phyloP scores from a whole-genome alignment of 2,329 filamentous ascomycete genomes.

The Diaporthe sp. region DNA sequence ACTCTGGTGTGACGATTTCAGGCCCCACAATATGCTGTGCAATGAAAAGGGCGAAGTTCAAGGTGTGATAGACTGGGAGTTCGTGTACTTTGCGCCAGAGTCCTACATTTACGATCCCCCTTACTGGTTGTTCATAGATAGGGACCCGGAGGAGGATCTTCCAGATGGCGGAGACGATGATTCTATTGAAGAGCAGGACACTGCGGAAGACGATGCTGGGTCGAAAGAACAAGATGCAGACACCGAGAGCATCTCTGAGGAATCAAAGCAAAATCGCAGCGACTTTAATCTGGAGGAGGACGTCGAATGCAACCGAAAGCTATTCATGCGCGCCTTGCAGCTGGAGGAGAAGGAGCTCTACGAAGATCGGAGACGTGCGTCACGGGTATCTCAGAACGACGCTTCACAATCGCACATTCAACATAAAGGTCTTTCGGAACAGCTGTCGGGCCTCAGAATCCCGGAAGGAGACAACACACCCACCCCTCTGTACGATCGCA shows the following conservation, averaged over 20 bases:
- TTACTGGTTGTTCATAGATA: neutral
- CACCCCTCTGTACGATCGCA: neutral
- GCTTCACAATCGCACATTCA: neutral
- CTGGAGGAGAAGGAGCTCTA: neutral
- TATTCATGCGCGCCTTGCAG: conserved; percentile 1
- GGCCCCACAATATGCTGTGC: neutral
- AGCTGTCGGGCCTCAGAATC: neutral
- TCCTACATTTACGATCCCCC: neutral
- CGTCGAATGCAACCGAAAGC: neutral
- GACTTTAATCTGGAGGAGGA: neutral
- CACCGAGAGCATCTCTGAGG: neutral
- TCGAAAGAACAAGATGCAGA: neutral
- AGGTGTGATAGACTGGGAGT: neutral
- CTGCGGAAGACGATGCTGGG: too few species aligned
- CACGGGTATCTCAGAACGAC: neutral
- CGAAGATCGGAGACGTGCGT: too few species aligned
- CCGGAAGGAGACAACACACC: neutral
- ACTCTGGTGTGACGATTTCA: neutral
- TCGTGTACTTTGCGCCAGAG: neutral
- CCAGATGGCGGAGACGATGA: too few species aligned
- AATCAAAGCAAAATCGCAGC: neutral
- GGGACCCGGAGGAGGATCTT: too few species aligned
- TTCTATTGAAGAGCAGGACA: too few species aligned
- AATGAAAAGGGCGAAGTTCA: neutral
- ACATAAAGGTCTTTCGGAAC: too few species aligned